Base-by-base conservation (phyloP, 495 filamentous ascomycete genomes). In the Penicillium pancosmium region DNA sequence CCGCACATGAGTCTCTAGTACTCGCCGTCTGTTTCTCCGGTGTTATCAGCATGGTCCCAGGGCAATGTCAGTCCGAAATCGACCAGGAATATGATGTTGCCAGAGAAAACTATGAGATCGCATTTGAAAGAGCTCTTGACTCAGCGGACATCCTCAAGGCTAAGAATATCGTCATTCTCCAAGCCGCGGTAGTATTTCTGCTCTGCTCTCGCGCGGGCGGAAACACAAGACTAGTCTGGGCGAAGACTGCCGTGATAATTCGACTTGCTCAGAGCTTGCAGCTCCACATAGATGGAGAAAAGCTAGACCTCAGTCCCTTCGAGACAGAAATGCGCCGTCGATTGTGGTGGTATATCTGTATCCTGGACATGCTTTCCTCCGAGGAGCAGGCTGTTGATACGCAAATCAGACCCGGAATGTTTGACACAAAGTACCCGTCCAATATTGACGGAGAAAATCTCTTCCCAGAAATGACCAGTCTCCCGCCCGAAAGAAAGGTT, bases 351-450 rank as follows among this genome's bases (percentile, higher is more conserved):
- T 84, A 88, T 35, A 79, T 94, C 5, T 87, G 87, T 63, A 77
- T 90, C 10, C 69, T 94, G 12, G 91, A 94, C 61, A 75, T 86
- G 8, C 80, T 89, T 13, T 85, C 84, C 2, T 83, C 86, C 5
- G 89, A 93, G 67, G 91, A 93, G 56, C 85, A 91, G 63, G 90
- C 88, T 1, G 86, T 84, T 46, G 89, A 92, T 57, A 82, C 87
- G 2, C 85, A 80, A 12, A 86, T 93, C 23, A 66, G 79, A 6
- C 84, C 85, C 13, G 70, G 76, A 40, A 77, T 79, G 10, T 94
- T 86, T 59, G 88, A 92, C 63, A 91, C 86, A 0, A 64, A 78
- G 41, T 68, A 82, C 23, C 87, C 87, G 0, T 69, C 80, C 11
- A 92, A 91, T 64, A 79, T 93, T 54, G 84, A 92, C 71, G 88